Evolutionary conservation across 2,329 filamentous ascomycete genomes (phyloP), one percentile per base, ranked within the genome.

Genomic region (Tolypocladium inflatum): DNA sequence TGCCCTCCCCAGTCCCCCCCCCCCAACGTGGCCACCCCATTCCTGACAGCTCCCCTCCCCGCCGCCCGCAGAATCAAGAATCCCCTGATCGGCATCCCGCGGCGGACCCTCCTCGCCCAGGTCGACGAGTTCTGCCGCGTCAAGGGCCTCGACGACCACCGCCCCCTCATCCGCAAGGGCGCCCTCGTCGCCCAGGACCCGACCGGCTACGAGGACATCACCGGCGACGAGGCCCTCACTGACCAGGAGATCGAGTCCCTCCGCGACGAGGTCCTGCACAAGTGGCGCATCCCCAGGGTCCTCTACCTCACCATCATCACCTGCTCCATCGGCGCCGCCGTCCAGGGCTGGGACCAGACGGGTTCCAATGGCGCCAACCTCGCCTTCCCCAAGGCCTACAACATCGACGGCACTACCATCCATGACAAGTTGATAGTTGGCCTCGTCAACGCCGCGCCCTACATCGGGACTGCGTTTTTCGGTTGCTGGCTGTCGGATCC

Each of bases 121-220:
- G 85, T 85, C 38, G 78, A 84, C 55, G 74, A 76, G n/a, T 90
- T 89, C 65, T 86, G 85, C 43, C 73, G 75, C 17, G 73, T 79
- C 48, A 81, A 87, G 63, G 78, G 78, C 30, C 76, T 91, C 33
- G 70, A 74, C 2, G 81, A 87, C 57, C 78, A 87, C 62, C 72
- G 83, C 3, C 72, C 75, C 4, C 67, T 87, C 19, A 77, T 91
- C 55, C 77, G 81, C 55, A 87, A 86, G 65, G 89, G 88, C 39
- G 90, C 89, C 4, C 77, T 93, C 13, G 81, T 91, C 21, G 89
- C 89, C 3, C 87, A 90, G 68, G 83, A 87, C 63, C 88, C 88
- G 0, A 74, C 75, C 10, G 76, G 78, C 37, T 89, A 76, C 68
- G 86, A 89, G 58, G 74, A 78, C 39, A 78, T 91, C 45, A 72